Conservation (phyloP, 345 rosid species). For the Eucalyptus shirleyi region DNA sequence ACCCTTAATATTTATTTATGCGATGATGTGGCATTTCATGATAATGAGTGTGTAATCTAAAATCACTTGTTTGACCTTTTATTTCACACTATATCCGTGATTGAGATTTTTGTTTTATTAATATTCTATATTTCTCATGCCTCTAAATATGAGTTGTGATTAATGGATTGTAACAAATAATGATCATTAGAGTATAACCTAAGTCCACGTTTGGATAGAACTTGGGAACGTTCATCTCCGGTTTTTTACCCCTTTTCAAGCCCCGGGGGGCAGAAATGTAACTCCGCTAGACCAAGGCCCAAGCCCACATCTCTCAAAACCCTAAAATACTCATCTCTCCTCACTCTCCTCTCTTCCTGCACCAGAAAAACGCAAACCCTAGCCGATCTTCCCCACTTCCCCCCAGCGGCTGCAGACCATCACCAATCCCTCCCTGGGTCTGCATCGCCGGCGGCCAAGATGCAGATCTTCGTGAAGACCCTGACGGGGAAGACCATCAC, state of each 20-base stretch:
- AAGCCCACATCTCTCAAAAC: not conserved
- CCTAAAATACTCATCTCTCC: not conserved
- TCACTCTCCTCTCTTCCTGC: not conserved
- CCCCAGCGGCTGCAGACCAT: not conserved
- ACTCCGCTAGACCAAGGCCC: not conserved
- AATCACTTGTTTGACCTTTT: accelerated
- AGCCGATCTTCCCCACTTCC: not conserved
- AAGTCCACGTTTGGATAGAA: too few species aligned
- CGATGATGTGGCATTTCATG: accelerated
- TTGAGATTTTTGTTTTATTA: too few species aligned
- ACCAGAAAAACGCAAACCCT: not conserved
- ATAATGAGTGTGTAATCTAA: too few species aligned
- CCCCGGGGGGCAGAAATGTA: not conserved
- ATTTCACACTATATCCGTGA: accelerated
- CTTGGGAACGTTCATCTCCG: too few species aligned
- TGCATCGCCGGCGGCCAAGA: not conserved
- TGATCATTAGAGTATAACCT: too few species aligned
- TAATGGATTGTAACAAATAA: too few species aligned
- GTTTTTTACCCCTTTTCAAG: not conserved
- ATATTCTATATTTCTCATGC: accelerated
- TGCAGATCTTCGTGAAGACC: slow-evolving; percentile 84
- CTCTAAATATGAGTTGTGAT: too few species aligned
- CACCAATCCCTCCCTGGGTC: not conserved
- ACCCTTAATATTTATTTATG: too few species aligned
- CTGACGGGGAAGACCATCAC: slow-evolving; percentile 70